A percentile compares a stretch with the other conserved stretches of the same genome.
Conservation (phyloP, 306 rosid genomes). For the Cicer pinnatifidum region DNA sequence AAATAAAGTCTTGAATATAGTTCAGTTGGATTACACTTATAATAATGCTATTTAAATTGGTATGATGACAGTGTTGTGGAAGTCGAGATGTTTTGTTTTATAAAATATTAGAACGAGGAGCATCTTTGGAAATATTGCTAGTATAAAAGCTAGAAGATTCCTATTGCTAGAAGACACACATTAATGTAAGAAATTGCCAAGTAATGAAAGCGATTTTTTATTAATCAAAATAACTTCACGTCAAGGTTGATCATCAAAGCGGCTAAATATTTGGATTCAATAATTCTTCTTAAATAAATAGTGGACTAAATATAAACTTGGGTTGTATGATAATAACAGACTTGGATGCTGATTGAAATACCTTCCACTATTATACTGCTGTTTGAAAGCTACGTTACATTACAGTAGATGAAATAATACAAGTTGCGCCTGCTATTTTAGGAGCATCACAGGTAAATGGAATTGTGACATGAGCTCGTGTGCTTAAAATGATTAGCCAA, state of each 20-base stretch:
- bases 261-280: not conserved
- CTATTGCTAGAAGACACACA: constrained; percentile 41
- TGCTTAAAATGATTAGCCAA: constrained; percentile 29
- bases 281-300: not conserved
- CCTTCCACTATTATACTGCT: constrained; percentile 35
- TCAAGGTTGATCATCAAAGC: not conserved
- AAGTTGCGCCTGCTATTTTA: constrained; percentile 33
- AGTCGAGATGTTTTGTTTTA: constrained; percentile 36
- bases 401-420: constrained; percentile 18
- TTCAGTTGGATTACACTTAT: constrained; percentile 13
- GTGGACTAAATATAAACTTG: not conserved
- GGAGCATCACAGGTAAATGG: constrained; percentile 22
- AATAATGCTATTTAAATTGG: constrained; percentile 25
- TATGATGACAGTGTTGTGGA: not conserved
- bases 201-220: not conserved
- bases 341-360: constrained; percentile 37
- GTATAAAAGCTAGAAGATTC: constrained; percentile 37
- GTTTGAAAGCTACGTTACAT: constrained; percentile 45
- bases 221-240: not conserved
- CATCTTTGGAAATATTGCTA: constrained; percentile 37
- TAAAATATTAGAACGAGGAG: constrained; percentile 39
- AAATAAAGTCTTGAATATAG: constrained; percentile 6
- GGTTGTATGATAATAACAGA: not conserved
- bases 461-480: constrained; percentile 30
- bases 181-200: not conserved